Base-by-base conservation (phyloP, 78 protist genomes). In the Thecamonas trahens region DNA sequence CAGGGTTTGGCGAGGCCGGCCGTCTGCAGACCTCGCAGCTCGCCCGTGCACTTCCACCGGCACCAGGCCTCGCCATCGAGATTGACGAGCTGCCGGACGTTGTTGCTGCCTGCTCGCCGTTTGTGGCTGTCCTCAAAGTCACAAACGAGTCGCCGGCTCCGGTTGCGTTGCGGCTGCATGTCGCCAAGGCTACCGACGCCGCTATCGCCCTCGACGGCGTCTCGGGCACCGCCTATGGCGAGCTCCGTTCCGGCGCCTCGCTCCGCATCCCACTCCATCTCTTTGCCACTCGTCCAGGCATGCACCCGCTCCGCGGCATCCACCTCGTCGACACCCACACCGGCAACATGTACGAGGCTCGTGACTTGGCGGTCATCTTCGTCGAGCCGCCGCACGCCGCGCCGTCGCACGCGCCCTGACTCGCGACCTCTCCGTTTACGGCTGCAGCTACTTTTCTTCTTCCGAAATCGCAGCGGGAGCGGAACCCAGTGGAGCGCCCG, bases 11-110 rank as follows among this genome's bases (percentile, higher is more conserved):
- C 26, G 74, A 69, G 26, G 7, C 8, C 35, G 74, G 74, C 18
- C 40, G 74, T 11, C 74, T 69, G 67, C 74, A 69, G 52, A 69
- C 74, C 22, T 37, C 53, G 47, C 64, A 69, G 34, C 64, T 69
- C n/a, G 64, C 62, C 1, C 39, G 74, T 13, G 22, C 22, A 6
- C 6, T 42, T 6, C 47, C 47, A 42, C 47, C 22, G 22, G 11
- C 6, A 42, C 11, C 47, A 11, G 22, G 22, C 11, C 22, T 42
- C 22, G 22, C 6, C 22, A 42, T 42, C 22, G 22, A n/a, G n/a
- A n/a, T 42, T 42, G 47, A 13, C 22, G 22, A 42, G 47, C 6
- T 6, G 6, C 47, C 47, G 11, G 47, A 6, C 22, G n/a, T n/a
- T n/a, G 47, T 42, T 6, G 22, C 6, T 6, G 47, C 11, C 22